These are phyloP conservation scores for Penicillium coffeae DNA, from an alignment of 495 filamentous ascomycete genomes.

Conservation along the genomic window DNA sequence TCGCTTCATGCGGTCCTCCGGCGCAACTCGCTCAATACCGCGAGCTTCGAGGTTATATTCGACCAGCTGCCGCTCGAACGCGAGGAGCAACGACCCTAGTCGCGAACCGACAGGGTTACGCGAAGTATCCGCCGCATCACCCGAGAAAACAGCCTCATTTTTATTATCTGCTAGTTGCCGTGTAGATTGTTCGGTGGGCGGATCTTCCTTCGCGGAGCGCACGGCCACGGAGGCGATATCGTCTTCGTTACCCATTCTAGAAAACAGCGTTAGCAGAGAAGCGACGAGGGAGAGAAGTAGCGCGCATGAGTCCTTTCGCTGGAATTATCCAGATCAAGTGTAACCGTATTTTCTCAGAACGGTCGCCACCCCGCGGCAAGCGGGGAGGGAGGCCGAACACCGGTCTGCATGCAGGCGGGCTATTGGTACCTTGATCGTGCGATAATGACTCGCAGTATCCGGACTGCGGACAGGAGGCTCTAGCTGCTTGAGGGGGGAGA, in stretches of 20 bases:
- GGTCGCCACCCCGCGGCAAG: constrained; percentile 10
- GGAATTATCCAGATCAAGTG: constrained; percentile 62
- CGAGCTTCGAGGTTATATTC: constrained; percentile 64
- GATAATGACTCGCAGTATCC: constrained; percentile 45
- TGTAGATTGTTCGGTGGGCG: constrained; percentile 5
- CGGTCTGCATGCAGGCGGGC: constrained; percentile 45
- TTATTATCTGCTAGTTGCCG: constrained; percentile 14
- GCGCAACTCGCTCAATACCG: constrained; percentile 68
- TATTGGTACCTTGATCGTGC: constrained; percentile 47
- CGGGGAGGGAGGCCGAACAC: constrained; percentile 37
- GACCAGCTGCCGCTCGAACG: constrained; percentile 41
- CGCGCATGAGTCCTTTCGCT: constrained; percentile 58
- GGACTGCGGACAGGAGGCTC: constrained; percentile 41
- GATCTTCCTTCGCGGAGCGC: constrained; percentile 20
- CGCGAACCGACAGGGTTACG: constrained; percentile 24
- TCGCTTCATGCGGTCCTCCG: constrained; percentile 53
- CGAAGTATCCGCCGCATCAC: constrained; percentile 4
- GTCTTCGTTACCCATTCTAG: constrained; percentile 36
- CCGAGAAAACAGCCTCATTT: constrained; percentile 7
- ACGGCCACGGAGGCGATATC: constrained; percentile 30
- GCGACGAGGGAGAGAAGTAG: constrained; percentile 9
- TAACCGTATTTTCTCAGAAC: constrained; percentile 60
- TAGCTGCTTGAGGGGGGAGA: constrained; percentile 18
- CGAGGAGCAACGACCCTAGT: constrained; percentile 30
- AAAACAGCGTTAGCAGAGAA: constrained; percentile 9